Conservation (phyloP, 805 yeast genomes). For the Wickerhamiella brachini region DNA sequence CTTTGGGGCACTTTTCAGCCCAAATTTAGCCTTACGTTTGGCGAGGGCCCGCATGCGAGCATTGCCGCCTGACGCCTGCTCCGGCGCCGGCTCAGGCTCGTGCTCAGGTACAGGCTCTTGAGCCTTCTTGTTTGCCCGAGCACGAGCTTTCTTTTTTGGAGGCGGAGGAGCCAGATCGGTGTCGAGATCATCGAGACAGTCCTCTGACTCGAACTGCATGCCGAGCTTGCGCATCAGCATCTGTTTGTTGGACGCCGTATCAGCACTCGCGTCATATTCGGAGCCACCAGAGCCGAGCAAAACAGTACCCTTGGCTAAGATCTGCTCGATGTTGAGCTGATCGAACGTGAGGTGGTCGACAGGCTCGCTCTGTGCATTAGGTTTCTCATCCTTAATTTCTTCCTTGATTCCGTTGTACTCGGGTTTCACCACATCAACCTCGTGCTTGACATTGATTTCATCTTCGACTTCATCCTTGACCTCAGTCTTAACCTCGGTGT, state of each 20-base stretch:
- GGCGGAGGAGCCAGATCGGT: conserved; percentile 16
- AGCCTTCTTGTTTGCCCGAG: conserved; percentile 1
- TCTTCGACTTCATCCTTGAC: conserved; percentile 4
- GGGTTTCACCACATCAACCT: no score
- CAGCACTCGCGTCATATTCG: conserved; percentile 24
- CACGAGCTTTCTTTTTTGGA: conserved; percentile 11
- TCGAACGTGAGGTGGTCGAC: conserved; percentile 21
- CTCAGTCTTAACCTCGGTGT: conserved; percentile 14
- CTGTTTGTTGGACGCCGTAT: conserved; percentile 9
- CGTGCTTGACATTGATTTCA: no score
- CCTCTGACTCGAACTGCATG: conserved; percentile 28
- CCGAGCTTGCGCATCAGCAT: conserved; percentile 32
- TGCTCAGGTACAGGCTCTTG: conserved; percentile 6
- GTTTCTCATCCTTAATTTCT: conserved; percentile 1
- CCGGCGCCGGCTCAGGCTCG: conserved; percentile 6
- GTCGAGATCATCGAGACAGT: conserved; percentile 22
- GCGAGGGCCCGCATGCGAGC: conserved; percentile 87
- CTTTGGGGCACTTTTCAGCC: conserved; percentile 18
- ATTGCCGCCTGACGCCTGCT: conserved; percentile 15
- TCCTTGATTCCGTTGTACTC: not conserved
- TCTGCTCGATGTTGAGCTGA: conserved; percentile 25
- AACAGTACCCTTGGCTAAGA: conserved; percentile 30
- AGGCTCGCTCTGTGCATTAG: not conserved
- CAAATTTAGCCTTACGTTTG: conserved; percentile 69
- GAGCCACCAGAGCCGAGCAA: conserved; percentile 53